Base-by-base conservation (phyloP, 1,139 yeast genomes). In the Pichia sp. region DNA sequence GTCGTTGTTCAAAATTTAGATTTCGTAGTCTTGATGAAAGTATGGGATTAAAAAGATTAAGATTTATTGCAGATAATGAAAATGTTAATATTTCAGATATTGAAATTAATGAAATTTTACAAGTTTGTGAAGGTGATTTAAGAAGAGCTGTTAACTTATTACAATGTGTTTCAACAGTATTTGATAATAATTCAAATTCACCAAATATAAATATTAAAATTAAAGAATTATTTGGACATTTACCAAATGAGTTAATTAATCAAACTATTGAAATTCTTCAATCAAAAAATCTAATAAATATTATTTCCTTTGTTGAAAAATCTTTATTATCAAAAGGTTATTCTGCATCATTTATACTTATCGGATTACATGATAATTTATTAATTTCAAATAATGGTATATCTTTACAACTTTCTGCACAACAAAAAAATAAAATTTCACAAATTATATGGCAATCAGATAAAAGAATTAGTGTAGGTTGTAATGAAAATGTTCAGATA, bases 1-100 rank as follows among this genome's bases (percentile, higher is more conserved):
- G 95, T 38, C 74, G 99, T 58, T 91, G 98, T 64, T 86, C 96
- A 36, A 91, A 91, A 60, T 93, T 91, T 62, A 70, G 98, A 52
- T 91, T 93, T 68, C 80, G 80, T 53, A 77, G 84, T 38, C 70
- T 91, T 47, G 89, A 84, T 53, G 74, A 78, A 49, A 68, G 66
- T 3, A 78, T 83, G 55, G 93, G 96, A 0, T 62, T 86, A 43
- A 66, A 61, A 10, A 70, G 98, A 52, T 66, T 91, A 43, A 61
- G 70, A 48, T 75, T 68, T 49, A 80, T 91, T 48, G 76, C 80
- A 9, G 66, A 72, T 1, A 50, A 66, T 31, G 81, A 76, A 53
- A 76, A 77, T 41, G 62, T 76, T 14, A 54, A 65, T 1, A 68
- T 86, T 30, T 58, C 58, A 20, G 71, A 69, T 1, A 71, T 66